Evolutionary conservation across 768 basidiomycete genomes (phyloP).

Genomic region (Mycena epipterygia): DNA sequence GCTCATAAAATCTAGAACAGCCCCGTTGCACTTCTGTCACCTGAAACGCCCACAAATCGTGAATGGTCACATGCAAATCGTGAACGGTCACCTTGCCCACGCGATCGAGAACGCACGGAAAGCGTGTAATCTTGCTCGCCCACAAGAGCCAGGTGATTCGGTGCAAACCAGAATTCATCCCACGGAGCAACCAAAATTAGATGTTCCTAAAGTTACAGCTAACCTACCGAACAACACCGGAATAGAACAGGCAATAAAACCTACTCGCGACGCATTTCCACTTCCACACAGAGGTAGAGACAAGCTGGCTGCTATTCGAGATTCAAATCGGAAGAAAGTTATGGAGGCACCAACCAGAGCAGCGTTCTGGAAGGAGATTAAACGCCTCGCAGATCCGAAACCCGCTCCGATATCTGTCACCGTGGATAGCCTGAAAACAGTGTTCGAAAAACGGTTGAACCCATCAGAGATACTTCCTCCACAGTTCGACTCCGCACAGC

Average conservation of each 20-base stretch:
- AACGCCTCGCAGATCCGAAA: slow-evolving; percentile 7
- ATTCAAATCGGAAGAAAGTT: slow-evolving; percentile 9
- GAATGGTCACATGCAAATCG: background rate
- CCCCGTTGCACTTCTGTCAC: background rate
- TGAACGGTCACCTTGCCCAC: background rate
- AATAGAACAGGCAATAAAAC: background rate
- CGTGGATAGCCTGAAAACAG: background rate
- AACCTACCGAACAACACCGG: background rate
- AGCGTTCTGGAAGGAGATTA: too few relatives aligned
- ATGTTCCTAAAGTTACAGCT: background rate
- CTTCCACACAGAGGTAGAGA: too few relatives aligned
- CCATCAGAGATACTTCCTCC: background rate
- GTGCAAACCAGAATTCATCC: too few relatives aligned
- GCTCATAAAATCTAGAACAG: background rate
- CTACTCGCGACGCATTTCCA: background rate
- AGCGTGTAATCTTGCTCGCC: background rate
- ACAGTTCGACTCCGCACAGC: background rate
- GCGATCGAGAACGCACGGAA: background rate
- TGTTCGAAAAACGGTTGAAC: too few relatives aligned
- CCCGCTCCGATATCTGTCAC: slow-evolving; percentile 1
- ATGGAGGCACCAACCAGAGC: slow-evolving; percentile 3
- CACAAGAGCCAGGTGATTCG: too few relatives aligned
- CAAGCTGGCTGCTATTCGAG: background rate
- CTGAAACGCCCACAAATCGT: background rate
- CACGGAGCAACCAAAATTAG: too few relatives aligned